Evolutionary conservation across 73 alveolate genomes (phyloP).

Genomic region (Paramecium sonneborni): DNA sequence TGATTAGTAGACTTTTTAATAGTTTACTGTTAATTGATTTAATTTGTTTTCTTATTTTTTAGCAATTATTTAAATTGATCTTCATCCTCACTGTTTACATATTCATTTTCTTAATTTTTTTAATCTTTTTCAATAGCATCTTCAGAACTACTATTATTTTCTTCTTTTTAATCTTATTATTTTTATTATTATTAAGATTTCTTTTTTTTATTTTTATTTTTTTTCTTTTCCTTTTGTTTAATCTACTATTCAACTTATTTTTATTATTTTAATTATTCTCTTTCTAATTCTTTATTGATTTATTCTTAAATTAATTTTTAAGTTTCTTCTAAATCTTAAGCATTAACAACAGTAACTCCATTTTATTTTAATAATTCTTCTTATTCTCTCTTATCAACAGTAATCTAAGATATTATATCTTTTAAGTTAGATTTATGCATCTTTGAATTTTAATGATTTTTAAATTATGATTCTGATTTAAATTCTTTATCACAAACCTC

Average conservation of each 20-base stretch:
- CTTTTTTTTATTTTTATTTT: not conserved
- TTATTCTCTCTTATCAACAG: slow-evolving; percentile 28
- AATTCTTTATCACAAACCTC: slow-evolving; percentile 83
- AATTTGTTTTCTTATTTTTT: slow-evolving; percentile 58
- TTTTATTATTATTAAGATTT: not conserved
- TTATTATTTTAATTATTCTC: slow-evolving; percentile 5
- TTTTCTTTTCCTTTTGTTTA: slow-evolving; percentile 11
- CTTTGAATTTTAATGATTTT: slow-evolving; percentile 80
- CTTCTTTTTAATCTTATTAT: slow-evolving; percentile 25
- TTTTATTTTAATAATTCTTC: slow-evolving; percentile 7
- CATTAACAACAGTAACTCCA: not conserved
- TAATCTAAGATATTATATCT: not conserved
- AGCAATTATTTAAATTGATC: slow-evolving; percentile 33
- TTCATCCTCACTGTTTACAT: slow-evolving; percentile 61
- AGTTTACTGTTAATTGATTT: not conserved
- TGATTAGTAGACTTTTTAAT: not conserved
- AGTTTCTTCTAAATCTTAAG: not conserved
- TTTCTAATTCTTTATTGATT: slow-evolving; percentile 16
- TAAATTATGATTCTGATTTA: slow-evolving; percentile 80
- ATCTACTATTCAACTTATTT: not conserved
- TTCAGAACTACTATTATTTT: not conserved
- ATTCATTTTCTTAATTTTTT: not conserved
- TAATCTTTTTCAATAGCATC: not conserved
- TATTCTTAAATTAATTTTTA: not conserved
- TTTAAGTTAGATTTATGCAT: slow-evolving; percentile 80